Conservation (phyloP, 352 stramenopile genomes). For the Thalassiosira gravida region DNA sequence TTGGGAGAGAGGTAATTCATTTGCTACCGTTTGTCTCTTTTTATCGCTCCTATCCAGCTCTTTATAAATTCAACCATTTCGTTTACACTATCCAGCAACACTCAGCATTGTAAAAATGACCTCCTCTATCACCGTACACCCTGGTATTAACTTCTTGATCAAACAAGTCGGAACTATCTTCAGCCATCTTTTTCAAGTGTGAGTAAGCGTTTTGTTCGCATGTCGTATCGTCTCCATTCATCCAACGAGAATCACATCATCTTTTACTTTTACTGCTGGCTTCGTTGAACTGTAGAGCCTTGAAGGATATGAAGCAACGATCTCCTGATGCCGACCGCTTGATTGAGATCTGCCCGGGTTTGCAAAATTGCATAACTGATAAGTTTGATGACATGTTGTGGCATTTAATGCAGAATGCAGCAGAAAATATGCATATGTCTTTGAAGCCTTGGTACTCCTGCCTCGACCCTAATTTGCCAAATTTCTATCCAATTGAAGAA, state of each 20-base stretch:
- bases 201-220: conserved; percentile 23
- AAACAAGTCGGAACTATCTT: conserved; percentile 78
- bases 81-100: conserved; percentile 9
- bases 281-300: too few species aligned
- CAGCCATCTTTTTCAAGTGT: conserved; percentile 66
- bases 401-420: conserved; percentile 64
- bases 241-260: background rate
- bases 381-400: conserved; percentile 76
- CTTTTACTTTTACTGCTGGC: conserved; percentile 13
- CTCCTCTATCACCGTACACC: conserved; percentile 31
- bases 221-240: too few species aligned
- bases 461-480: conserved; percentile 68
- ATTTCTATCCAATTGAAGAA: conserved; percentile 54
- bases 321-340: too few species aligned
- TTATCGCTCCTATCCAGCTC: background rate
- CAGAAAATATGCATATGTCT: conserved; percentile 55
- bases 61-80: too few species aligned
- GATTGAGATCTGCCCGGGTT: too few species aligned
- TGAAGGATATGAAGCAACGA: conserved; percentile 61
- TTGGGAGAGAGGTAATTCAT: conserved; percentile 60
- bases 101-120: conserved; percentile 46
- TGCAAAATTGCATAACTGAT: too few species aligned
- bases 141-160: conserved; percentile 75
- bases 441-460: conserved; percentile 69
- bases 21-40: background rate